These are phyloP conservation scores for Peronospora farinosa DNA, from an alignment of 352 stramenopile species.

Conservation along the genomic window DNA sequence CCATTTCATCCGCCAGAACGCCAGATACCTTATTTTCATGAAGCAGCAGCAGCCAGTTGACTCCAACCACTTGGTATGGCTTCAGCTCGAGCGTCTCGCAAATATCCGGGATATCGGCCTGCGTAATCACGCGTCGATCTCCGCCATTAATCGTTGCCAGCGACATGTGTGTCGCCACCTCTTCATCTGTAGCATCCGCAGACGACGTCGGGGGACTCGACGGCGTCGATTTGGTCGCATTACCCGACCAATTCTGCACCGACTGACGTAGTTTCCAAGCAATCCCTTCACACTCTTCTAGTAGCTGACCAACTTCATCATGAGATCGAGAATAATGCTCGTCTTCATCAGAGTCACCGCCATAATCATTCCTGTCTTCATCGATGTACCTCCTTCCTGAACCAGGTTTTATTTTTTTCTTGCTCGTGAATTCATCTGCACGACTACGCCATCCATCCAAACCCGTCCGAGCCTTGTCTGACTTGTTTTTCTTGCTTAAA, in stretches of 20 bases:
- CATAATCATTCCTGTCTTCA: conserved; percentile 19
- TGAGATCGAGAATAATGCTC: conserved; percentile 50
- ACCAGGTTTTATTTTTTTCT: conserved; percentile 1
- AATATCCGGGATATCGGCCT: conserved; percentile 65
- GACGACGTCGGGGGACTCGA: too few species aligned
- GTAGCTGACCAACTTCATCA: conserved; percentile 62
- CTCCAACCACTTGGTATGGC: conserved; percentile 77
- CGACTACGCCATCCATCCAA: conserved; percentile 20
- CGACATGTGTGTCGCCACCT: conserved; percentile 53
- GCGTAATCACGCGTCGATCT: conserved; percentile 47
- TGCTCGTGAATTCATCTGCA: conserved; percentile 8
- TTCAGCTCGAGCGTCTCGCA: conserved; percentile 70
- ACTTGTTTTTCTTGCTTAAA: conserved; percentile 25
- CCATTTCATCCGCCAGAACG: conserved; percentile 87
- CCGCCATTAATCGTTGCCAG: conserved; percentile 40
- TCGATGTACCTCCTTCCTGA: conserved; percentile 5
- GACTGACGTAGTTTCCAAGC: conserved; percentile 53
- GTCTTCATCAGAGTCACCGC: conserved; percentile 43
- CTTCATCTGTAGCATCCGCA: conserved; percentile 35
- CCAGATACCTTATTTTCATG: conserved; percentile 75
- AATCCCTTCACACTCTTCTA: conserved; percentile 60
- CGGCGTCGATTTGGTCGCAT: conserved; percentile 28
- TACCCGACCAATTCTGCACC: conserved; percentile 54
- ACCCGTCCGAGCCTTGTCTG: not conserved
- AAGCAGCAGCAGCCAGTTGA: conserved; percentile 79